Conservation (phyloP, 2,329 filamentous ascomycete species). For the Geoglossum cookeanum region DNA sequence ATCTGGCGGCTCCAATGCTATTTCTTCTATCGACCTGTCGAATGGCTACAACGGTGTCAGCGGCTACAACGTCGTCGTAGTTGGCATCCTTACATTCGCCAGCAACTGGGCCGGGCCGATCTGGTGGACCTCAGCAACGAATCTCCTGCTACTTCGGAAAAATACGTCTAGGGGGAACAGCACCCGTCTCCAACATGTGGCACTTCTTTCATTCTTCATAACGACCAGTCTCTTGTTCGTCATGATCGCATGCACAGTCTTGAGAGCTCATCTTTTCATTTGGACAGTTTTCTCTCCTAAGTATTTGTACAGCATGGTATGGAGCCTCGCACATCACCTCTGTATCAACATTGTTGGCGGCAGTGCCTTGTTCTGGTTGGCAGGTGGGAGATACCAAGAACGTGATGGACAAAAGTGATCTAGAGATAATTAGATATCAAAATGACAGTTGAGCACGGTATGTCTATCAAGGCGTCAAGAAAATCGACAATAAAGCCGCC, state of each 20-base stretch:
- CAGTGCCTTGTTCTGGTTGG: constrained; percentile 33
- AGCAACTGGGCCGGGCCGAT: constrained; percentile 84
- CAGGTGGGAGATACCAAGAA: not conserved
- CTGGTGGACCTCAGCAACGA: constrained; percentile 61
- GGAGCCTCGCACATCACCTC: constrained; percentile 69
- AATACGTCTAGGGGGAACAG: constrained; percentile 7
- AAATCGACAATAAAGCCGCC: not conserved
- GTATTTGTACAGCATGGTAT: constrained; percentile 80
- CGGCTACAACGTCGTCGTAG: constrained; percentile 59
- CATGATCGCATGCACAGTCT: constrained; percentile 70
- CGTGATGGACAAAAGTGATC: not conserved
- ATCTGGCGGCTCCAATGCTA: constrained; percentile 78
- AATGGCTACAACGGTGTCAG: constrained; percentile 86
- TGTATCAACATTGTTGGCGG: constrained; percentile 47
- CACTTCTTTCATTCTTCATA: constrained; percentile 50
- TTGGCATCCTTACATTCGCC: constrained; percentile 67
- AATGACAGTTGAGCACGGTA: not conserved
- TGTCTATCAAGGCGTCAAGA: not conserved
- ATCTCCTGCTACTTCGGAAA: constrained; percentile 31
- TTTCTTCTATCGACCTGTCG: constrained; percentile 85
- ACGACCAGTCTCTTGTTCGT: constrained; percentile 47
- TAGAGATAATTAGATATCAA: not conserved
- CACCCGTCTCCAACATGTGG: constrained; percentile 27
- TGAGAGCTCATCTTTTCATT: constrained; percentile 85
- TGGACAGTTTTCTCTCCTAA: constrained; percentile 99